These are phyloP conservation scores for Skeletonema marinoi DNA, from an alignment of 108 stramenopile genomes.

Conservation along the genomic window DNA sequence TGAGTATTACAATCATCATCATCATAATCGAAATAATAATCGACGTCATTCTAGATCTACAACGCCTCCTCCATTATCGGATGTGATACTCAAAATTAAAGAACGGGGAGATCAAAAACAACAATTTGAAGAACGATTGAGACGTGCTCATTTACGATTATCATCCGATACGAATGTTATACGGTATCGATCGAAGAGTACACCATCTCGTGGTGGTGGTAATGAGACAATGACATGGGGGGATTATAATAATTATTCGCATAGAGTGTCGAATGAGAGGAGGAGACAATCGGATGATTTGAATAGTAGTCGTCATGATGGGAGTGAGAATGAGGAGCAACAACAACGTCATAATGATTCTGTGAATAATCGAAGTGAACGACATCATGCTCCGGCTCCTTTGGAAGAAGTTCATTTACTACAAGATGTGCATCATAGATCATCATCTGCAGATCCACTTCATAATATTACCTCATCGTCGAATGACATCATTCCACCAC, in stretches of 20 bases:
- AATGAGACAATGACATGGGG: neutral
- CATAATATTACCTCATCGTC: neutral
- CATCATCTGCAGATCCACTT: neutral
- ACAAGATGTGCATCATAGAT: neutral
- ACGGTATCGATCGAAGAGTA: constrained; percentile 36
- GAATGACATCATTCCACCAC: neutral
- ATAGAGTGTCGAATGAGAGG: neutral
- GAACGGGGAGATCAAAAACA: constrained; percentile 10
- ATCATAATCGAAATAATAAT: neutral
- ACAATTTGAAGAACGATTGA: constrained; percentile 31
- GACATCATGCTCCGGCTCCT: neutral
- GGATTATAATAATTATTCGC: neutral
- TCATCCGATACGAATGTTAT: neutral
- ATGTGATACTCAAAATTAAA: constrained; percentile 9
- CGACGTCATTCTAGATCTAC: neutral
- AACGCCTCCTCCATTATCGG: neutral
- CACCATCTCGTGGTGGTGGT: constrained; percentile 21
- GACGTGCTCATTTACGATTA: constrained; percentile 20
- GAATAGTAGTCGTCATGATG: neutral
- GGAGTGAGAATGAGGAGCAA: neutral
- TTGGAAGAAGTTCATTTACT: neutral
- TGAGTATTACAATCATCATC: neutral
- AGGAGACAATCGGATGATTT: neutral
- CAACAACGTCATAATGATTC: neutral
- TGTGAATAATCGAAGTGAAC: neutral